Evolutionary conservation across 2,329 filamentous ascomycete species (phyloP).

Genomic region (Fusarium ramigenum): DNA sequence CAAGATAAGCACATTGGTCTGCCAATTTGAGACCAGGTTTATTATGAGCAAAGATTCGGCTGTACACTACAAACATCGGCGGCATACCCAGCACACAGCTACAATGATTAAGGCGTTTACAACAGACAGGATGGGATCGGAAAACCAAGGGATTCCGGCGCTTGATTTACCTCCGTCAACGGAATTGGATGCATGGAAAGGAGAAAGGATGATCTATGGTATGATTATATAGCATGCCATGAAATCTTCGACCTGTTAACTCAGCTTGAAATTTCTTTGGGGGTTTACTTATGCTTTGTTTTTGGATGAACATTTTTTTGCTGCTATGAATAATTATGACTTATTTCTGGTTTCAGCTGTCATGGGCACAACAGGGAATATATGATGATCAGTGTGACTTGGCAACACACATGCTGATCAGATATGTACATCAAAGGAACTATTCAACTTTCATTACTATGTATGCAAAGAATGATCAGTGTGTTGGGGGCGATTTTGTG

Average conservation of each 20-base stretch:
- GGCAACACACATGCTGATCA: neutral
- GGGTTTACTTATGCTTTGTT: conserved; percentile 4
- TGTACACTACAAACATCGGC: conserved; percentile 40
- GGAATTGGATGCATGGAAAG: conserved; percentile 28
- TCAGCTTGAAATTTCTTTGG: conserved; percentile 5
- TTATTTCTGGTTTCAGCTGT: conserved; percentile 14
- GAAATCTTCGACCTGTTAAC: neutral
- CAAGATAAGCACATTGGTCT: conserved; percentile 27
- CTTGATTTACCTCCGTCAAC: conserved; percentile 19
- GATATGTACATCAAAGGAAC: neutral
- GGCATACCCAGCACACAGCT: conserved; percentile 33
- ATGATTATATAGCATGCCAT: neutral
- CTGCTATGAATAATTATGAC: conserved; percentile 34
- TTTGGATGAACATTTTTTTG: conserved; percentile 15
- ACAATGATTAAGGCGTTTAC: conserved; percentile 41
- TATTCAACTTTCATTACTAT: neutral
- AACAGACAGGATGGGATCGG: conserved; percentile 40
- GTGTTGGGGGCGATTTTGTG: neutral
- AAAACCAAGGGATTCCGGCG: conserved; percentile 36
- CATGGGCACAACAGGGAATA: neutral
- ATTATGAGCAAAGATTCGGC: conserved; percentile 20
- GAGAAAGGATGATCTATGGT: conserved; percentile 22
- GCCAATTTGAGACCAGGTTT: conserved; percentile 23
- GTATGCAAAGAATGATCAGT: neutral
- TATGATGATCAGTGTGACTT: neutral